A percentile compares a stretch with the other conserved stretches of the same genome.
These are phyloP conservation scores for Termitomyces sp. DNA, from an alignment of 768 basidiomycete genomes.

Conservation along the genomic window DNA sequence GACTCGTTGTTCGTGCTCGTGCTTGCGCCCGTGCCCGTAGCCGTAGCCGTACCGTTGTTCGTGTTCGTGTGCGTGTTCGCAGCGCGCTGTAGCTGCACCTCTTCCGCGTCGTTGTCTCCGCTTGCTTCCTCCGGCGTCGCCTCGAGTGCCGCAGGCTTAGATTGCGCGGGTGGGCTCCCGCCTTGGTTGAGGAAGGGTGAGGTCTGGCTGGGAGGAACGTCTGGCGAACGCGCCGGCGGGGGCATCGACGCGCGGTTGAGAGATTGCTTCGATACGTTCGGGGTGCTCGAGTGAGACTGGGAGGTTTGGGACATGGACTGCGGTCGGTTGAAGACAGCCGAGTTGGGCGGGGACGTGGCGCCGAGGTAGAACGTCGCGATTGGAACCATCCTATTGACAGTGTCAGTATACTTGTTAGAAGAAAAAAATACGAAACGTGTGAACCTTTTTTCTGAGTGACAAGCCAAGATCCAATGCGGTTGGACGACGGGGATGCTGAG, in stretches of 20 bases:
- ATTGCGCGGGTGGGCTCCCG: conserved; percentile 18
- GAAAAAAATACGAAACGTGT: conserved; percentile 14
- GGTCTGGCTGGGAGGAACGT: conserved; percentile 33
- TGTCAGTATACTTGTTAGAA: neutral
- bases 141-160: conserved; percentile 31
- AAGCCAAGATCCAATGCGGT: conserved; percentile 92
- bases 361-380: conserved; percentile 83
- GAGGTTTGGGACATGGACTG: conserved; percentile 75
- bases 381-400: conserved; percentile 66
- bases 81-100: conserved; percentile 9
- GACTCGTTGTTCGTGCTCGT: neutral
- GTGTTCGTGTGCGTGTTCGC: neutral
- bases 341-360: conserved; percentile 34
- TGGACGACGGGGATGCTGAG: conserved; percentile 93
- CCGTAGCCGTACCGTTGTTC: neutral
- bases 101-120: conserved; percentile 33
- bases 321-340: conserved; percentile 45
- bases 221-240: conserved; percentile 38
- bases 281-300: conserved; percentile 35
- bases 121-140: conserved; percentile 46
- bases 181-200: conserved; percentile 37
- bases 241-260: conserved; percentile 68
- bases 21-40: neutral
- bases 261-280: conserved; percentile 25
- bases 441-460: conserved; percentile 78